Conservation (phyloP, 1,284 basidiomycete genomes). For the Pseudomicrostroma phylloplanum region DNA sequence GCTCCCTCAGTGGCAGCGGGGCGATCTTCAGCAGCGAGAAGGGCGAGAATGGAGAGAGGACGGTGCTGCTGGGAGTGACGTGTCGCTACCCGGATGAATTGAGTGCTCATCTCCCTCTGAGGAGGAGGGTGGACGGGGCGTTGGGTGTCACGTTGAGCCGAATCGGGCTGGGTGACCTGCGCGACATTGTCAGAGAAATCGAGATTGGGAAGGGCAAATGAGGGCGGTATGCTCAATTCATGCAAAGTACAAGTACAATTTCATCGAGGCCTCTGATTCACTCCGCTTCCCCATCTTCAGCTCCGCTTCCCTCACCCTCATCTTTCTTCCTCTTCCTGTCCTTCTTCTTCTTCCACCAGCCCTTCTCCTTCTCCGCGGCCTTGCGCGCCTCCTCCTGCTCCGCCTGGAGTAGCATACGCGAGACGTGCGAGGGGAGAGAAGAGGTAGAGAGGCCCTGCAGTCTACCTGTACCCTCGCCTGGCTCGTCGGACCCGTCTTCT, state of each 20-base stretch:
- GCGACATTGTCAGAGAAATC: too few relatives aligned
- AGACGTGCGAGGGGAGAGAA: neutral
- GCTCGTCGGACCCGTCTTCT: neutral
- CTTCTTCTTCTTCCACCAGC: constrained; percentile 5
- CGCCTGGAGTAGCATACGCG: neutral
- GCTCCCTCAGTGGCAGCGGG: too few relatives aligned
- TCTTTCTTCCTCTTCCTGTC: constrained; percentile 3
- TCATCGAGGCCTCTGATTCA: neutral
- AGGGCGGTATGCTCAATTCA: neutral
- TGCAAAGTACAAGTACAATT: constrained; percentile 3
- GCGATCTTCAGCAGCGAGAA: too few relatives aligned
- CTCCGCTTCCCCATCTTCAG: neutral
- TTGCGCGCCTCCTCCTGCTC: constrained; percentile 3
- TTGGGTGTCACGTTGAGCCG: too few relatives aligned
- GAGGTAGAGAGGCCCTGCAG: neutral
- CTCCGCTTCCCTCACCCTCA: neutral
- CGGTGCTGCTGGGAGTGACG: too few relatives aligned
- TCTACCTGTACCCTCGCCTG: neutral
- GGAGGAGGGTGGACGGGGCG: too few relatives aligned
- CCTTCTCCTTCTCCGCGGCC: neutral
- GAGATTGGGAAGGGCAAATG: neutral
- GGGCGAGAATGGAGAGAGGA: too few relatives aligned
- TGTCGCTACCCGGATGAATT: too few relatives aligned
- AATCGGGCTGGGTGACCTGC: too few relatives aligned
- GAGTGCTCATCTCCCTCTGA: too few relatives aligned